A percentile compares a stretch with the other conserved stretches of the same genome.
Conservation (phyloP, 108 stramenopile genomes). For the Cyclotella baltica region DNA sequence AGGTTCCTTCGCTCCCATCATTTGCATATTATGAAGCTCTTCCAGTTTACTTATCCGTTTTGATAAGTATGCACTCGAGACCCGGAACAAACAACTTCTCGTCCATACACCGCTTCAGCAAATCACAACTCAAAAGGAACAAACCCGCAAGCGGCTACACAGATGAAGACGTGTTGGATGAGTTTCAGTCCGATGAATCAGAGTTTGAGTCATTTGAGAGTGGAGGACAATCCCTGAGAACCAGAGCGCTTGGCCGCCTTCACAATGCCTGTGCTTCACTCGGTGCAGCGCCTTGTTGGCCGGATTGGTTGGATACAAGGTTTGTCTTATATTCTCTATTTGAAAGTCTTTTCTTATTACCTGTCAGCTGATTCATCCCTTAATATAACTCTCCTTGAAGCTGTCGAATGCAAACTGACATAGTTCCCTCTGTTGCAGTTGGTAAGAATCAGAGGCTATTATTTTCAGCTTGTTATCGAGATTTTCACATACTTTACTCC, state of each 20-base stretch:
- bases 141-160: constrained; percentile 42
- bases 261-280: constrained; percentile 65
- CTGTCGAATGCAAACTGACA: constrained; percentile 57
- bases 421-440: constrained; percentile 48
- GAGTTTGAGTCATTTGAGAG: constrained; percentile 28
- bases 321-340: neutral
- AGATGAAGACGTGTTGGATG: constrained; percentile 26
- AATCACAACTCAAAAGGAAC: constrained; percentile 13
- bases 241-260: constrained; percentile 53
- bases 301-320: constrained; percentile 79
- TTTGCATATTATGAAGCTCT: constrained; percentile 62
- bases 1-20: constrained; percentile 5
- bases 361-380: neutral
- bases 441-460: neutral
- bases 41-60: constrained; percentile 63
- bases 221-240: constrained; percentile 24
- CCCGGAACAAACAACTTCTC: constrained; percentile 43
- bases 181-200: constrained; percentile 43
- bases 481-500: neutral
- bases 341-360: neutral
- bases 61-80: constrained; percentile 64
- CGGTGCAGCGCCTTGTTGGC: constrained; percentile 80
- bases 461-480: neutral
- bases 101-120: constrained; percentile 21
- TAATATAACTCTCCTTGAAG: neutral